Base-by-base conservation (phyloP, 805 yeast species). In the Babjeviella inositovora region DNA sequence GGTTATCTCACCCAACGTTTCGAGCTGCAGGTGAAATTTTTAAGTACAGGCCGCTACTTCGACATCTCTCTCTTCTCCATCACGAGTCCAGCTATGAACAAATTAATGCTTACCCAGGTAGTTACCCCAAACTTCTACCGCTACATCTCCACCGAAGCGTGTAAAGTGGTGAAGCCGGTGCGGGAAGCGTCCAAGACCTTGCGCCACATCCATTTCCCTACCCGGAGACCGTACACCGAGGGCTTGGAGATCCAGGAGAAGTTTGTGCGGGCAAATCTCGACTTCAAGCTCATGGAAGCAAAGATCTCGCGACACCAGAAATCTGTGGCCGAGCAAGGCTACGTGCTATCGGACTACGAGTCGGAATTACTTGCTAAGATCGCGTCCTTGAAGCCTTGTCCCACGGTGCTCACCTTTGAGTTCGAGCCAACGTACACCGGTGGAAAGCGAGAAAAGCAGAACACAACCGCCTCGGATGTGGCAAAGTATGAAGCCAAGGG, bases 401-500 rank as follows among this genome's bases (percentile, higher is more conserved):
- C 94, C 0, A 60, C 73, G 0, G 45, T 85, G 5, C 50, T 87
- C 9, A 75, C 93, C 1, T 84, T 82, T 50, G 85, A 90, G 40
- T 79, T 90, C 50, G 57, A 68, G 11, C 81, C 84, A 3, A 82
- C 84, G 0, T 84, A 81, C 41, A 87, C 98, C 0, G 87, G 92
- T 8, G 99, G 99, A 2, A 70, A 85, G 34, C 62, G 94, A 31
- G 79, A 84, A 43, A 63, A 64, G 32, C 59, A 62, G 15, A 56
- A 61, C 15, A 48, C 70, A 1, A 42, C 58, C 1, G 13, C 18
- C 1, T 34, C 33, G 11, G 43, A 46, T 35, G 38, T 43, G 19
- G 18, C 30, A 23, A 31, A 31, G 17, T 51, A 41, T 33, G 37
- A 47, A 23, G 27, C 22, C 14, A 28, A 53, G 19, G 60, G 60